Evolutionary conservation across 345 rosid genomes (phyloP), one percentile per base, ranked within the genome.

Genomic region (Carallia brachiata): DNA sequence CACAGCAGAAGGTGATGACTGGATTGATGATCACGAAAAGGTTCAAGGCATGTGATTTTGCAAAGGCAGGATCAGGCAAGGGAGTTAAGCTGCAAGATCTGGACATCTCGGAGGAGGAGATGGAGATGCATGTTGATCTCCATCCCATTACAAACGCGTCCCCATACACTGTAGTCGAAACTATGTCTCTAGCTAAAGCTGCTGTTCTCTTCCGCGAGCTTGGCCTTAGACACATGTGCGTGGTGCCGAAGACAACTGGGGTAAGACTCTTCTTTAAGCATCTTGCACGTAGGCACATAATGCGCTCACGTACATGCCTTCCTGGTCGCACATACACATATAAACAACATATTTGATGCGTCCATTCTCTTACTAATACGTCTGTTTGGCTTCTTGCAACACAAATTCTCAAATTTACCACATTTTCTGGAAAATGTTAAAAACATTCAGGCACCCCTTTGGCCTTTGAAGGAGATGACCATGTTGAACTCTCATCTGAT

Each of bases 111-210:
- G 88, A 82, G 4, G 96, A 87, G 70, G 97, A 90, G 72, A 86
- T 86, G 96, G 97, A 94, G 72, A 91, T 94, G 98, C 88, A 79
- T 72, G 87, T 91, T 34, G 98, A 91, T 84, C 92, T 94, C 68
- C 97, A 87, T 75, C 97, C 96, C 12, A 84, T 94, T 63, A 79
- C 90, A 12, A 91, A 91, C 76, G 73, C 89, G 1, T 91, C 98
- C 12, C 95, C 97, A 1, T 91, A 91, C 68, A 93, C 97, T 0
- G 97, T 93, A 7, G 82, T 91, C 19, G 98, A 93, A 75, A 86
- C 92, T 6, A 84, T 87, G 84, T 91, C 98, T 13, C 78, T 91
- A 9, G 97, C 94, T 23, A 93, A 93, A 83, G 92, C 90, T 2
- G 91, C 90, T 40, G 84, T 87, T 73, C 96, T 93, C 73, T 89